Conservation (phyloP, 805 yeast genomes). For the Metschnikowia baotianmanensis region DNA sequence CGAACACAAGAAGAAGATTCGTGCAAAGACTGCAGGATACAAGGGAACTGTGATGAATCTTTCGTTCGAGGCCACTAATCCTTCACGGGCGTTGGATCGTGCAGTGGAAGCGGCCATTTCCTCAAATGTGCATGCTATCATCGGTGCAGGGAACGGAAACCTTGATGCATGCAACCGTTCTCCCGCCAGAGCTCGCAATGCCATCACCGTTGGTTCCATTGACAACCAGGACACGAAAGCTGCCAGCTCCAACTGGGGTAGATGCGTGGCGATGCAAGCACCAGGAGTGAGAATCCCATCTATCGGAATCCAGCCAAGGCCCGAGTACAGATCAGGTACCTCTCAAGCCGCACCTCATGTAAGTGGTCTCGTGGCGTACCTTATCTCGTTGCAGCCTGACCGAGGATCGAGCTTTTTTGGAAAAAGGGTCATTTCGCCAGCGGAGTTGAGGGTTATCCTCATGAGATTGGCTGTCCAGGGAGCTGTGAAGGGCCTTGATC, state of each 20-base stretch:
- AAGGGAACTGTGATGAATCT: constrained; percentile 88
- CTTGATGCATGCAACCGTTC: constrained; percentile 90
- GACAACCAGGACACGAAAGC: constrained; percentile 89
- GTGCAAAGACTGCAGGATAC: constrained; percentile 57
- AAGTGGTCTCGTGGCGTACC: constrained; percentile 62
- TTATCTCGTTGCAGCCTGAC: constrained; percentile 34
- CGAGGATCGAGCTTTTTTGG: constrained; percentile 26
- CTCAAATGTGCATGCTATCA: constrained; percentile 88
- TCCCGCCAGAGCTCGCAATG: constrained; percentile 83
- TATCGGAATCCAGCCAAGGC: constrained; percentile 15
- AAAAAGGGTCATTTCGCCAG: constrained; percentile 42
- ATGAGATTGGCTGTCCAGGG: constrained; percentile 46
- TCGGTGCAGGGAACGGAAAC: constrained; percentile 95
- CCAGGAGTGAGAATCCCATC: constrained; percentile 92
- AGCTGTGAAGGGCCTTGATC: constrained; percentile 46
- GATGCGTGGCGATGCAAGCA: constrained; percentile 93
- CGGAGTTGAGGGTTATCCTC: constrained; percentile 41
- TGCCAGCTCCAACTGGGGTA: constrained; percentile 91
- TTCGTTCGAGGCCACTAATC: constrained; percentile 90
- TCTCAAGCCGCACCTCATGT: constrained; percentile 80
- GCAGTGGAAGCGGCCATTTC: constrained; percentile 89
- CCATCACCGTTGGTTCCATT: constrained; percentile 94
- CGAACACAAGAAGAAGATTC: constrained; percentile 55
- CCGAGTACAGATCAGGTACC: constrained; percentile 56
- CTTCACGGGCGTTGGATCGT: constrained; percentile 78